Evolutionary conservation across 2,329 filamentous ascomycete genomes (phyloP).

Genomic region (Tolypocladium tropicale): DNA sequence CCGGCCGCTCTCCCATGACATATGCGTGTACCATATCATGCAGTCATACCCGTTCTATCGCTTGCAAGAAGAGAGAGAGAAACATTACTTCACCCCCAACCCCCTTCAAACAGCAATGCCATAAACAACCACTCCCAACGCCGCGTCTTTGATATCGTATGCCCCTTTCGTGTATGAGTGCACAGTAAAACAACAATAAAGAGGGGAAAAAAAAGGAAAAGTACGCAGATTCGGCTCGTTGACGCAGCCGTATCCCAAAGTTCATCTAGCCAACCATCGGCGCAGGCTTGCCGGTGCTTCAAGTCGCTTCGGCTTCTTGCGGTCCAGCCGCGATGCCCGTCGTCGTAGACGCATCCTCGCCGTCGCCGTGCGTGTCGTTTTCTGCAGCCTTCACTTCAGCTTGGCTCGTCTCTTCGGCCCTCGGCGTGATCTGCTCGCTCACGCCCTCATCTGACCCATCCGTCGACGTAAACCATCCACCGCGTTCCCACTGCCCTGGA

Average conservation of each 20-base stretch:
- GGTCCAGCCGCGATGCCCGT: not conserved
- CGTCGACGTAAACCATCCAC: conserved; percentile 61
- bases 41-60: not conserved
- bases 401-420: conserved; percentile 7
- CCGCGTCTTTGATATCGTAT: not conserved
- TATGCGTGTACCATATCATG: not conserved
- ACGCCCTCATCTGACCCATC: conserved; percentile 3
- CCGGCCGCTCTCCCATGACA: not conserved
- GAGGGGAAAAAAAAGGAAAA: too few relatives aligned
- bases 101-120: not conserved
- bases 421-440: conserved; percentile 17
- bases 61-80: not conserved
- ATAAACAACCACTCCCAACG: not conserved
- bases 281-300: not conserved
- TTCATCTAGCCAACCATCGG: not conserved
- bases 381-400: not conserved
- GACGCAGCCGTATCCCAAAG: not conserved
- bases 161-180: not conserved
- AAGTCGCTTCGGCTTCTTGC: not conserved
- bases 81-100: too few relatives aligned
- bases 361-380: not conserved
- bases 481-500: conserved; percentile 69
- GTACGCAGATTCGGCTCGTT: not conserved
- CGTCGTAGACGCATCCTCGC: not conserved
- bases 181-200: not conserved